Percentiles rank a stretch among this genome's conserved stretches.
Conservation (phyloP, 441 rosid genomes). For the Francoa sonchifolia region DNA sequence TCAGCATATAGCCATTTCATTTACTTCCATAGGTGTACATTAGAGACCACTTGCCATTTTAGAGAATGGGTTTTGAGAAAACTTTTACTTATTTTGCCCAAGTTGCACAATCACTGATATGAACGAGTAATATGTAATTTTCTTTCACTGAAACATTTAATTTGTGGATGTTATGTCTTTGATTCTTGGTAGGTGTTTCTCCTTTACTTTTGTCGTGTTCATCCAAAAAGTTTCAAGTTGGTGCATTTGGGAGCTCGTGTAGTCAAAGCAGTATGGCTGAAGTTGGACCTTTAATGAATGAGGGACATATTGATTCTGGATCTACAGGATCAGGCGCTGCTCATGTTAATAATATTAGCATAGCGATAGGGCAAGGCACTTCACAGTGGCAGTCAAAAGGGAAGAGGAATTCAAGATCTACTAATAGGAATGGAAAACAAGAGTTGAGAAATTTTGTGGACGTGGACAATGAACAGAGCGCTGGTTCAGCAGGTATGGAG, state of each 20-base stretch:
- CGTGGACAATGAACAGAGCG: constrained; percentile 27
- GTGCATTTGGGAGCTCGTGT: constrained; percentile 5
- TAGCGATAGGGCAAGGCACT: constrained; percentile 54
- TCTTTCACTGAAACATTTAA: constrained; percentile 3
- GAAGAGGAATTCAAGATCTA: constrained; percentile 82
- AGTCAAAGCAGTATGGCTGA: background rate
- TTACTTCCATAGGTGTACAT: background rate
- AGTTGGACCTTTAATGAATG: constrained; percentile 10
- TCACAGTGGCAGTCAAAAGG: constrained; percentile 91
- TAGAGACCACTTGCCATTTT: background rate
- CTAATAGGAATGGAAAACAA: constrained; percentile 41
- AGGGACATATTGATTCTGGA: constrained; percentile 33
- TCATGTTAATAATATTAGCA: constrained; percentile 25
- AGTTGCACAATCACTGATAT: background rate
- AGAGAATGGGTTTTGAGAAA: background rate
- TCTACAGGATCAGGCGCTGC: constrained; percentile 22
- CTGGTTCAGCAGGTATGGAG: constrained; percentile 21
- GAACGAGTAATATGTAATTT: background rate
- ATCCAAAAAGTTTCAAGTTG: constrained; percentile 27
- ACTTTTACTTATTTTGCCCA: background rate
- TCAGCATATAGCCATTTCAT: background rate
- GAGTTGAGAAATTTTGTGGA: constrained; percentile 33
- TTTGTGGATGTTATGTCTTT: constrained; percentile 12
- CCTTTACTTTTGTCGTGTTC: constrained; percentile 25
- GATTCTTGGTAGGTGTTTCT: constrained; percentile 34